Evolutionary conservation across 2,329 filamentous ascomycete species (phyloP), one percentile per base, ranked within the genome.

Genomic region (Pezicula neosporulosa): DNA sequence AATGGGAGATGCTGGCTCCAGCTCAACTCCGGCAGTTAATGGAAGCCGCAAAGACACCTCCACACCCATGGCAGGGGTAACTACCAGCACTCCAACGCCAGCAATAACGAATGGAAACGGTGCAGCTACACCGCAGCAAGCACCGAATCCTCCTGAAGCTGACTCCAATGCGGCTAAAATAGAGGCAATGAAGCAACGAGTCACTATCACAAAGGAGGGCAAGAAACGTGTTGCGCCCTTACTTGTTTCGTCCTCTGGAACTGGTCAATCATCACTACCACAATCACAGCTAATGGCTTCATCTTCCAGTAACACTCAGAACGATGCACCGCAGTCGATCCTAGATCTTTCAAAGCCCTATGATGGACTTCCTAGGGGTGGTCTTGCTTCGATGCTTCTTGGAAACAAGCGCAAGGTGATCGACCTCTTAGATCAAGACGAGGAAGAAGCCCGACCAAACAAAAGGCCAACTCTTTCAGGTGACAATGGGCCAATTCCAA

Each of bases 181-280:
- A 3, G 83, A 87, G 59, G 80, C 81, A 56, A 72, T 97, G 57
- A 97, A 97, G 70, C 90, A 93, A 56, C 82, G 94, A 48, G 92
- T 97, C 3, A 97, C 93, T 0, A 86, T 97, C 54, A 96, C 90
- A 0, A 97, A 97, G 67, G 93, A 99, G 59, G 94, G 94, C 28
- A 97, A 94, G 72, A 99, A 99, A 73, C 83, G 94, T 49, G 93
- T 99, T 50, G 89, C 91, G 4, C 94, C 94, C 2, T 77, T 99
- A 57, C 77, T 99, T 12, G 90, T 99, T 6, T 96, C 93, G 1
- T 91, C 90, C 0, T 93, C 92, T 8, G 90, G 89, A 2, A 89
- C 87, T 1, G 90, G 89, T 10, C 86, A 92, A 63, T 95, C 92
- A 1, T 96, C 92, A 15, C 74, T 97, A 12, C 93, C 93, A 1